Conservation (phyloP, 2,329 filamentous ascomycete species). For the Beauveria sp. region DNA sequence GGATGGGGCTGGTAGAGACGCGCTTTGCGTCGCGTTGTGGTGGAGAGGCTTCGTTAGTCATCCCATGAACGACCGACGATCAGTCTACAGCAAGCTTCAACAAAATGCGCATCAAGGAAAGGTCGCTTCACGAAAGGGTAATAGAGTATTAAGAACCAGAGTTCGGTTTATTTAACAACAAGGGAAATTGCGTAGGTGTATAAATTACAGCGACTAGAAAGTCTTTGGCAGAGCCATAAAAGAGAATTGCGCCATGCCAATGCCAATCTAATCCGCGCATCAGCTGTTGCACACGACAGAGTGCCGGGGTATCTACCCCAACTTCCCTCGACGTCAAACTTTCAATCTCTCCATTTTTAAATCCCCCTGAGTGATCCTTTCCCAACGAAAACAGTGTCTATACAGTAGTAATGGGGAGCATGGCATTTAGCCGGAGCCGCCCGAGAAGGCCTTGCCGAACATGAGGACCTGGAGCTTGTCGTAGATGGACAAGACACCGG, state of each 20-base stretch:
- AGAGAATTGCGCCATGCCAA: conserved; percentile 38
- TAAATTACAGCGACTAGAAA: conserved; percentile 56
- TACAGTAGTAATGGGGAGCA: conserved; percentile 28
- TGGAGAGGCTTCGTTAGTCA: conserved; percentile 9
- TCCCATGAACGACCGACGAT: not conserved
- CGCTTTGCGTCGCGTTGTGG: not conserved
- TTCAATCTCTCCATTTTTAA: conserved; percentile 39
- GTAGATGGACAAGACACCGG: conserved; percentile 99
- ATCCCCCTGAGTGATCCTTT: conserved; percentile 14
- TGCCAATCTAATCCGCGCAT: conserved; percentile 42
- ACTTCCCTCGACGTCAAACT: conserved; percentile 37
- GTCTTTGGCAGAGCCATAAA: conserved; percentile 36
- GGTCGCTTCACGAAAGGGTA: conserved; percentile 12
- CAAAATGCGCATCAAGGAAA: not conserved
- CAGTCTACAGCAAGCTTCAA: not conserved
- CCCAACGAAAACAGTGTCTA: conserved; percentile 31
- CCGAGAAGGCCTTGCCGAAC: conserved; percentile 99
- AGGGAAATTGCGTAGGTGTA: conserved; percentile 51
- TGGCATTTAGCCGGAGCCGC: conserved; percentile 42
- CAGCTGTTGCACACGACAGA: conserved; percentile 32
- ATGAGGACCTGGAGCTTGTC: conserved; percentile 98
- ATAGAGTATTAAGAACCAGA: conserved; percentile 27
- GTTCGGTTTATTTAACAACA: conserved; percentile 21
- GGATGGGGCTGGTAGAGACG: not conserved
- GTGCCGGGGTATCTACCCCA: conserved; percentile 30